phyloP scores from a whole-genome alignment of 805 yeast species.

The Candida taoyuanica region DNA sequence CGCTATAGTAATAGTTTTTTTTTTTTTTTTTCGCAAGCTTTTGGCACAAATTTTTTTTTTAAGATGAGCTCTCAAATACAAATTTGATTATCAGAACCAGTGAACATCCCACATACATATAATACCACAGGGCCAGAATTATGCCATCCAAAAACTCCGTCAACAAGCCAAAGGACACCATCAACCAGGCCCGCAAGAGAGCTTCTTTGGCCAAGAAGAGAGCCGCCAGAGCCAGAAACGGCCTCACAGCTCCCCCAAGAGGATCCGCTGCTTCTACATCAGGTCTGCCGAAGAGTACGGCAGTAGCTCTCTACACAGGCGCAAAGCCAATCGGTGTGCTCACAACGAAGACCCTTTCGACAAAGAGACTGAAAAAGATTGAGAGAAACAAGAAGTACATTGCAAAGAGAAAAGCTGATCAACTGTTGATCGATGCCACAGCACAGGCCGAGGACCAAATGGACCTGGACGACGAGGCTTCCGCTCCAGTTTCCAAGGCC shows the following conservation, averaged over 20 bases:
- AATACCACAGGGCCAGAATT: no score
- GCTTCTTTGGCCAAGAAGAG: conserved; percentile 50
- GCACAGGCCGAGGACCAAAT: conserved; percentile 44
- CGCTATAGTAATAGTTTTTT: not conserved
- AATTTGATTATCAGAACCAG: no score
- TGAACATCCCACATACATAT: not conserved
- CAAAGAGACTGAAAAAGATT: conserved; percentile 72
- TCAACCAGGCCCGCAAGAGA: conserved; percentile 47
- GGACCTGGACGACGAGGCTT: conserved; percentile 40
- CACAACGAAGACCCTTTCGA: conserved; percentile 63
- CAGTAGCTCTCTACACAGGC: conserved; percentile 37
- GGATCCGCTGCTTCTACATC: conserved; percentile 40
- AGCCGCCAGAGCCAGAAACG: conserved; percentile 43
- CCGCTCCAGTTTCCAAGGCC: conserved; percentile 1
- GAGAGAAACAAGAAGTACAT: conserved; percentile 75
- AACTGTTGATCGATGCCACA: conserved; percentile 43
- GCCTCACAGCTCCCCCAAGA: conserved; percentile 40
- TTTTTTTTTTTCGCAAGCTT: not conserved
- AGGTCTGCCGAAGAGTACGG: conserved; percentile 37
- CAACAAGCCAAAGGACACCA: conserved; percentile 69
- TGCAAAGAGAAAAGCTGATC: conserved; percentile 45
- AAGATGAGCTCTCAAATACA: conserved; percentile 14
- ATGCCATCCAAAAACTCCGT: conserved; percentile 84
- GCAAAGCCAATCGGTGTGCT: conserved; percentile 23
- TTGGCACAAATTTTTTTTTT: conserved; percentile 9